Conservation (phyloP, 2,329 filamentous ascomycete genomes). For the Diatrype stigma region DNA sequence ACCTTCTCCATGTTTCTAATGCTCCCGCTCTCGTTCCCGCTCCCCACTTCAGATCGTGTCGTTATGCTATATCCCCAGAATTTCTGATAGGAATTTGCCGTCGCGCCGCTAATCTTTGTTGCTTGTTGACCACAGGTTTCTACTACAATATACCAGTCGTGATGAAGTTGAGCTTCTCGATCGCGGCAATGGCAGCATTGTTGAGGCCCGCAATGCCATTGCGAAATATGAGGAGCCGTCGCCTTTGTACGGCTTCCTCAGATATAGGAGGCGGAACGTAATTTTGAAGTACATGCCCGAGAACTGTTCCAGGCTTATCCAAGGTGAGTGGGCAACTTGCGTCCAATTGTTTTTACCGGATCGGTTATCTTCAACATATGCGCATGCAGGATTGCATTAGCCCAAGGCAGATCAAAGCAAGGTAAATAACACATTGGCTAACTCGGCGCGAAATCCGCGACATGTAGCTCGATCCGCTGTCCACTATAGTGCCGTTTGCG, state of each 20-base stretch:
- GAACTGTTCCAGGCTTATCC: constrained; percentile 81
- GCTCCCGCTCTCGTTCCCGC: too few species aligned
- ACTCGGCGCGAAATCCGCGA: constrained; percentile 16
- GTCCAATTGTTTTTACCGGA: constrained; percentile 1
- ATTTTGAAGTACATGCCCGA: constrained; percentile 91
- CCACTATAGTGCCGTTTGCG: constrained; percentile 63
- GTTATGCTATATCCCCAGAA: too few species aligned
- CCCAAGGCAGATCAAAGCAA: neutral
- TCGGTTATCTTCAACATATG: constrained; percentile 1
- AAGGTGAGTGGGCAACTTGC: constrained; percentile 62
- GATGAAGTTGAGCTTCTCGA: constrained; percentile 80
- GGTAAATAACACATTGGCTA: constrained; percentile 10
- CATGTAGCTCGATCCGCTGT: constrained; percentile 73
- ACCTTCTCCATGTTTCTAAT: too few species aligned
- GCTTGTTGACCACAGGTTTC: constrained; percentile 69
- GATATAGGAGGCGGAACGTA: constrained; percentile 85
- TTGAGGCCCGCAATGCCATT: constrained; percentile 76
- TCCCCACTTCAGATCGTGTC: too few species aligned
- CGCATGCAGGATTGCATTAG: constrained; percentile 14
- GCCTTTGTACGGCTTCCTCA: constrained; percentile 86
- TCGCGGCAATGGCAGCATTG: constrained; percentile 75
- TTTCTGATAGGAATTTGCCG: too few species aligned
- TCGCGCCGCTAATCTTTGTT: too few species aligned
- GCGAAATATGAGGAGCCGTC: constrained; percentile 77
- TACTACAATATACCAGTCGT: constrained; percentile 84